Evolutionary conservation across 306 rosid species (phyloP).

Genomic region (Dryas octopetala): DNA sequence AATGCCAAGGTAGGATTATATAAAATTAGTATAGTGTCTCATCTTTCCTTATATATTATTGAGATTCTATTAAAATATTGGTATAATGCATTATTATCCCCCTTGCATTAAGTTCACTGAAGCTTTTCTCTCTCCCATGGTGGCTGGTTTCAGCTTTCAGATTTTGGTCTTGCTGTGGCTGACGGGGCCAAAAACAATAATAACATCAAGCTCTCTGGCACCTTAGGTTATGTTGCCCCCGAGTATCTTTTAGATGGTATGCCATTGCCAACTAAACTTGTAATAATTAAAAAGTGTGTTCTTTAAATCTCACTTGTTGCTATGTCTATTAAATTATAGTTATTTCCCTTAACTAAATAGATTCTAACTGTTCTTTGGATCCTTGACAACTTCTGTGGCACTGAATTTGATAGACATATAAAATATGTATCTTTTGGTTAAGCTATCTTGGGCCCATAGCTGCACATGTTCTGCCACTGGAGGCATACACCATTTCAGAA

Average conservation of each 20-base stretch:
- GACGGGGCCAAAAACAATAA: conserved; percentile 79
- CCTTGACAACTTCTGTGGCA: conserved; percentile 32
- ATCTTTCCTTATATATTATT: conserved; percentile 1
- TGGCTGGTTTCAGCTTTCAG: conserved; percentile 76
- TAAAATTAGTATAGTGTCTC: conserved; percentile 15
- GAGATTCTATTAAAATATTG: conserved; percentile 9
- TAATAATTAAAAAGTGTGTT: conserved; percentile 22
- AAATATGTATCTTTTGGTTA: conserved; percentile 26
- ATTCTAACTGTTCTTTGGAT: conserved; percentile 33
- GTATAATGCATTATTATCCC: conserved; percentile 15
- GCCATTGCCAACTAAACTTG: conserved; percentile 37
- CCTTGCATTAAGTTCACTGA: conserved; percentile 26
- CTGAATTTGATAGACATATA: conserved; percentile 25
- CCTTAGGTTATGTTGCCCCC: conserved; percentile 92
- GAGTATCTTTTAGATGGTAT: conserved; percentile 95
- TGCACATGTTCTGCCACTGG: conserved; percentile 33
- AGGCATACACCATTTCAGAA: conserved; percentile 8
- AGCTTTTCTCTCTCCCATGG: conserved; percentile 16
- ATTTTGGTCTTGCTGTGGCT: conserved; percentile 86
- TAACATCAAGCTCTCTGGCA: conserved; percentile 84
- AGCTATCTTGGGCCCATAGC: conserved; percentile 24
- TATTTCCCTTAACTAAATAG: conserved; percentile 35
- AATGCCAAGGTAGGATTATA: conserved; percentile 73
- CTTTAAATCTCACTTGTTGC: conserved; percentile 22
- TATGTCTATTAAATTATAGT: conserved; percentile 16